These are phyloP conservation scores for Aspergillus leporis DNA, from an alignment of 495 filamentous ascomycete genomes.

Conservation along the genomic window DNA sequence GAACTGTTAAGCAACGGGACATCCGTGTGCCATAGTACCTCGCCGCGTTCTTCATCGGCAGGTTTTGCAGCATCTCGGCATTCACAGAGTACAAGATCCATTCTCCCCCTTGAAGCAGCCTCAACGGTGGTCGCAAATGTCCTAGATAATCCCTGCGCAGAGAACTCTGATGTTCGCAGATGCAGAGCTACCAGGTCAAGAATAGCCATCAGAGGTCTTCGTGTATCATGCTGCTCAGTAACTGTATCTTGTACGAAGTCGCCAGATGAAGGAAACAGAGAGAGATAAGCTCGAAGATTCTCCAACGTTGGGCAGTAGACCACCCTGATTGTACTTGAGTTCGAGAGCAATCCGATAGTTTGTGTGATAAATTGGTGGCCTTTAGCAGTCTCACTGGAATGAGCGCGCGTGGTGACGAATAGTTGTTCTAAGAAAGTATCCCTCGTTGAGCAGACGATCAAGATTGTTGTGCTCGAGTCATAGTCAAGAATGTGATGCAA, in stretches of 20 bases:
- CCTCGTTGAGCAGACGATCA: slow-evolving; percentile 71
- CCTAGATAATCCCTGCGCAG: slow-evolving; percentile 75
- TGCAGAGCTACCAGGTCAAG: slow-evolving; percentile 70
- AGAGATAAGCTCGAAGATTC: slow-evolving; percentile 73
- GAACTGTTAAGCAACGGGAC: slow-evolving; percentile 66
- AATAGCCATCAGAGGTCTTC: slow-evolving; percentile 53
- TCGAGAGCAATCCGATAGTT: slow-evolving; percentile 67
- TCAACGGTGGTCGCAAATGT: slow-evolving; percentile 70
- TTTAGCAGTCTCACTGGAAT: slow-evolving; percentile 18
- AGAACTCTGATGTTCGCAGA: slow-evolving; percentile 74
- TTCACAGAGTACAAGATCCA: slow-evolving; percentile 46
- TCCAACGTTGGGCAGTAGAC: slow-evolving; percentile 73
- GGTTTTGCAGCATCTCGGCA: slow-evolving; percentile 33
- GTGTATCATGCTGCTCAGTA: slow-evolving; percentile 6
- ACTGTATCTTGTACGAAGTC: neutral
- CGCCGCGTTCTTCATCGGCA: slow-evolving; percentile 30
- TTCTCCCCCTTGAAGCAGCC: slow-evolving; percentile 42
- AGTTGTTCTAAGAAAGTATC: slow-evolving; percentile 61
- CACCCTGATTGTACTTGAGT: slow-evolving; percentile 64
- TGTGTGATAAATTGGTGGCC: slow-evolving; percentile 54
- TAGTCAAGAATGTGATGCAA: slow-evolving; percentile 61
- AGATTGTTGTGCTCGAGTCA: slow-evolving; percentile 53
- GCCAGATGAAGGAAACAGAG: slow-evolving; percentile 43
- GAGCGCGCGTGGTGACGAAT: slow-evolving; percentile 26
- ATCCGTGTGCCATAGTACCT: slow-evolving; percentile 50